Percentiles rank a stretch among this genome's conserved stretches.
These are phyloP conservation scores for Austroboletus niveus DNA, from an alignment of 1,284 basidiomycete genomes.

Conservation along the genomic window DNA sequence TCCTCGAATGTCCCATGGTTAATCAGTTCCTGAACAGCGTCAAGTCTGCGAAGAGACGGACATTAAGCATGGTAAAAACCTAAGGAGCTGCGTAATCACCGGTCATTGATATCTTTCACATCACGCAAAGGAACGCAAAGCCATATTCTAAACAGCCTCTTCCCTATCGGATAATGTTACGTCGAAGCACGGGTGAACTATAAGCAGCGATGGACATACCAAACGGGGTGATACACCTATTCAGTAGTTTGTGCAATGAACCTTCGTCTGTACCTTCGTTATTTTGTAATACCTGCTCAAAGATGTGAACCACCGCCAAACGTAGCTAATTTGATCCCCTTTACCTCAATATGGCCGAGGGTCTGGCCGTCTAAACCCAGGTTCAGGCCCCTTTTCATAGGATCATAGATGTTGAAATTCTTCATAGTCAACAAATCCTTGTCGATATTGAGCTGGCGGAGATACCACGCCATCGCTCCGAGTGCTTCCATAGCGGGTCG, in stretches of 20 bases:
- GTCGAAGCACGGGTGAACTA: conserved; percentile 7
- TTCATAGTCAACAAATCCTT: conserved; percentile 90
- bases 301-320: conserved; percentile 12
- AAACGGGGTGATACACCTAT: conserved; percentile 85
- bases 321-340: conserved; percentile 4
- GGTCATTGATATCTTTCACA: conserved; percentile 80
- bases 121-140: conserved; percentile 85
- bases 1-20: conserved; percentile 72
- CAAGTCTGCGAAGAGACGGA: conserved; percentile 55
- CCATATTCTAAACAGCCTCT: conserved; percentile 93
- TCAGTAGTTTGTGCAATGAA: conserved; percentile 80
- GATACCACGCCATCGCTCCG: conserved; percentile 91
- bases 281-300: conserved; percentile 74
- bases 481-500: conserved; percentile 77
- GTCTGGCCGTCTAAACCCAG: conserved; percentile 92
- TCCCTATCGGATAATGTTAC: conserved; percentile 49
- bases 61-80: conserved; percentile 10
- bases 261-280: conserved; percentile 91
- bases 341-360: conserved; percentile 87
- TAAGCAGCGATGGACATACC: conserved; percentile 46
- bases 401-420: conserved; percentile 96
- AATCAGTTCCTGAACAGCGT: conserved; percentile 90
- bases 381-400: conserved; percentile 82
- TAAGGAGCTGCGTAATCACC: conserved; percentile 44
- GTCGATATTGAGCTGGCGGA: conserved; percentile 90